Evolutionary conservation across 306 rosid genomes (phyloP), one percentile per base, ranked within the genome.

Genomic region (Fragaria nilgerrensis): DNA sequence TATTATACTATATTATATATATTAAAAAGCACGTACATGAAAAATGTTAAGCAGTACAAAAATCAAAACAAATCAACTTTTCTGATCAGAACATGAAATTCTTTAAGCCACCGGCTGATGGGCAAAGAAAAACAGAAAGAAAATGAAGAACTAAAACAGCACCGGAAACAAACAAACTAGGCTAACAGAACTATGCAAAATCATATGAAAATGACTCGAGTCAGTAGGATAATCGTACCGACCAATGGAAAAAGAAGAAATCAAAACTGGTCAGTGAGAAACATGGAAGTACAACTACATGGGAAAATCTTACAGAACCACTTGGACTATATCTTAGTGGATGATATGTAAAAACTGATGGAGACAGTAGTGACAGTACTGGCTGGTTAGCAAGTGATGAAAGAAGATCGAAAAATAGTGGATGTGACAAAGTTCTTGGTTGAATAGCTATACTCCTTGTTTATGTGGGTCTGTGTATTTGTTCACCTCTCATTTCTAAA

Each of bases 281-380:
- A 52, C 58, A 52, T 52, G 58, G 23, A 52, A 52, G 23, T 19
- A 52, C 5, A 49, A 65, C 25, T 63, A 74, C 41, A 71, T 63
- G 64, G 34, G 34, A 32, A 32, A 32, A 32, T 32, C 34, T 32
- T 32, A 32, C 34, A 32, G 34, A 32, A 68, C 77, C 78, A 79
- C 77, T 74, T 56, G 20, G 27, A 32, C 61, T 70, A 16, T 5
- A 44, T 37, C 25, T 78, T 20, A 79, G 89, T 81, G 87, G 86
- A 71, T 74, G 43, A 43, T 61, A 69, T 80, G 72, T 62, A 27
- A 76, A 74, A 75, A 64, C 56, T 52, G 86, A 87, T 4, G 82
- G 59, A 74, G 87, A 83, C 78, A 74, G 41, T 37, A 37, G 34
- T 32, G 34, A 32, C 34, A 32, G 34, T 32, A 32, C 34, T 32